Conservation (phyloP, 1,139 yeast species). For the Sugiyamaella sp. region DNA sequence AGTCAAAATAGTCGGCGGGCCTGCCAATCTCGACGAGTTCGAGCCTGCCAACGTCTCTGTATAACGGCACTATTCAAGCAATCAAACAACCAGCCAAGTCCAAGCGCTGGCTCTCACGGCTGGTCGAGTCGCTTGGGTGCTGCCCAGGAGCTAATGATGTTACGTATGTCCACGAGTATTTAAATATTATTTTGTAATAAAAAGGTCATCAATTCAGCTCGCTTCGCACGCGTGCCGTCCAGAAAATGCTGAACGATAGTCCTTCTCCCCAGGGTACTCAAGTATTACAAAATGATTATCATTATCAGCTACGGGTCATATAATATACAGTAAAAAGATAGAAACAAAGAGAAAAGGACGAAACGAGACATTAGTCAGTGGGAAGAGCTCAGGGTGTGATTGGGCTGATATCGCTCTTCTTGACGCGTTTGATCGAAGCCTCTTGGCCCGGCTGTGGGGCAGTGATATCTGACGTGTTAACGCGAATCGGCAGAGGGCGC, state of each 20-base stretch:
- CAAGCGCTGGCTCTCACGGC: no score
- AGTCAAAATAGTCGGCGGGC: constrained; percentile 35
- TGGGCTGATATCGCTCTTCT: constrained; percentile 10
- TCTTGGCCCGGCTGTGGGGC: constrained; percentile 9
- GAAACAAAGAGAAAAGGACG: not conserved
- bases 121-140: no score
- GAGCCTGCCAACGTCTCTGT: constrained; percentile 10
- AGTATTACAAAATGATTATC: not conserved
- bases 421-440: constrained; percentile 14
- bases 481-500: constrained; percentile 4
- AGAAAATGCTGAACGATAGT: no score
- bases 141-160: no score
- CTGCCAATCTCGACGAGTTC: constrained; percentile 28
- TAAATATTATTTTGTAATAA: no score
- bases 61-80: not conserved
- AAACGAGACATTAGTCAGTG: not conserved
- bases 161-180: no score
- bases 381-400: constrained; percentile 4
- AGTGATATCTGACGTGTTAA: constrained; percentile 1
- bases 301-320: not conserved
- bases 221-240: no score
- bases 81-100: no score
- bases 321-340: constrained; percentile 3
- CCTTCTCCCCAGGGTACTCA: not conserved
- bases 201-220: no score